Evolutionary conservation across 176 grass and related monocot species (phyloP).

Genomic region (Urochloa ruziziensis): DNA sequence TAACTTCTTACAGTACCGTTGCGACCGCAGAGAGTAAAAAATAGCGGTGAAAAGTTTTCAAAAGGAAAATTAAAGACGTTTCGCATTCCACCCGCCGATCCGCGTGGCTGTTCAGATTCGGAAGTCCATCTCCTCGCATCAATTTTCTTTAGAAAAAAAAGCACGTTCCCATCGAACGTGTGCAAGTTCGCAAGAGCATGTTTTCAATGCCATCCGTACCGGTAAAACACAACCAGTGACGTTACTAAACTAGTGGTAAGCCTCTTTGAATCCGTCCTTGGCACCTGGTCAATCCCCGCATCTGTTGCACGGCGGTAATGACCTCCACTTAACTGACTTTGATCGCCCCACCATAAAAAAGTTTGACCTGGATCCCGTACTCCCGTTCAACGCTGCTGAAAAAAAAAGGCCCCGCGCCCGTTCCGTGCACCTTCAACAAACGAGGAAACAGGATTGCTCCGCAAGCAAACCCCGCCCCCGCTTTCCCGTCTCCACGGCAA

Average conservation of each 20-base stretch:
- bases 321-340: neutral
- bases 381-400: neutral
- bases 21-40: neutral
- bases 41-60: neutral
- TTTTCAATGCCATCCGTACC: neutral
- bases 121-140: neutral
- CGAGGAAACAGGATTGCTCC: neutral
- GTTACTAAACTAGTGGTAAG: no score
- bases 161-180: neutral
- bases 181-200: neutral
- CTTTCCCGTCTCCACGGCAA: conserved; percentile 3
- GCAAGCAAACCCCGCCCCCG: conserved; percentile 3
- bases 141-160: neutral
- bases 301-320: neutral
- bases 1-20: neutral
- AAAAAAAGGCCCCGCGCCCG: neutral
- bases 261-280: neutral
- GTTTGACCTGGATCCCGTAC: neutral
- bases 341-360: no score
- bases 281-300: neutral
- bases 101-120: no score
- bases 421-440: conserved; percentile 29
- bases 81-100: neutral
- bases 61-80: neutral
- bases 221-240: neutral